Base-by-base conservation (phyloP, 2,329 filamentous ascomycete genomes). In the Monosporascus sp. region DNA sequence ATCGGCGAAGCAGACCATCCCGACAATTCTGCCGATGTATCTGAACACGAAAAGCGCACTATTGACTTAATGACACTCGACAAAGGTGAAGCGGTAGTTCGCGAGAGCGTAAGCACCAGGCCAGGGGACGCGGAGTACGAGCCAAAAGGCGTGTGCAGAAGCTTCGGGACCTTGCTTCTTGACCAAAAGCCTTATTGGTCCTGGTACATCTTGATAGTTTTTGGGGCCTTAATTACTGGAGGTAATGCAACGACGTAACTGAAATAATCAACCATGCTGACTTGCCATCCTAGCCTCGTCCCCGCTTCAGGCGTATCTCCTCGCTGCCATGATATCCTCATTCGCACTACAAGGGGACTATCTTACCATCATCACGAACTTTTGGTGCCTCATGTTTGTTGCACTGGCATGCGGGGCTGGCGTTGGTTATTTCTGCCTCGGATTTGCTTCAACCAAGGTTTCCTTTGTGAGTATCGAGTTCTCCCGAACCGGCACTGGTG, bases 361-460 rank as follows among this genome's bases (percentile, higher is more conserved):
- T 5, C 49, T 67, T 11, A 51, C 57, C 15, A 38, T 52, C 2
- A 49, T 65, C 5, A 64, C 75, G 35, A 74, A 79, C 50, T 87
- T 85, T 64, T 88, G 81, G 81, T 76, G 82, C 0, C 73, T 84
- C 45, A 87, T 88, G 82, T 88, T 84, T 69, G 75, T 82, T 15
- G 68, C 81, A 0, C 68, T 86, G 17, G 83, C 84, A 2, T 68
- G 76, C 2, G 77, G 70, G 14, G 71, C 78, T 15, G 80, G 78
- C 1, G 7, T 79, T 1, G 72, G 76, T 9, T 87, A 87, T 64
- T 81, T 81, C 54, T 62, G 72, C 11, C 68, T 82, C 6, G 74
- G 72, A 1, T 70, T 65, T 50, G 65, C 71, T 3, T 72, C 80
- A 1, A 80, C 75, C 1, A 70, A 70, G 8, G 68, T 81, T 54